These are phyloP conservation scores for Phytophthora constricta DNA, from an alignment of 352 stramenopile genomes.

Conservation along the genomic window DNA sequence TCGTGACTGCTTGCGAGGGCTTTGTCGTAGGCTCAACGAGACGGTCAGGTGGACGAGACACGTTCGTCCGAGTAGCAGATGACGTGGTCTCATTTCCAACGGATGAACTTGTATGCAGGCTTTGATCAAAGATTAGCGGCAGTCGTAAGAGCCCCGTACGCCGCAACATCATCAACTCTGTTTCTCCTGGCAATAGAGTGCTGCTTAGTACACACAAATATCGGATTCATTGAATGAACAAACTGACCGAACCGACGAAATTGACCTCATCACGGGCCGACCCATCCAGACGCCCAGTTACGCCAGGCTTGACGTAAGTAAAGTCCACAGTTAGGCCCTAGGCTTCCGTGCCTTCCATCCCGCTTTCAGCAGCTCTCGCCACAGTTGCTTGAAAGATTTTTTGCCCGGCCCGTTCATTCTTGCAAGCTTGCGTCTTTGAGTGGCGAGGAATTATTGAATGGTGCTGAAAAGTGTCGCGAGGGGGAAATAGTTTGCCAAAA, in stretches of 20 bases:
- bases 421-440: background rate
- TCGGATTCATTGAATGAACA: background rate
- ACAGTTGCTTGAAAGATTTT: background rate
- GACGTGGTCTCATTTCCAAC: no score
- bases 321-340: background rate
- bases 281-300: conserved; percentile 7
- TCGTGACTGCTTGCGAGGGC: no score
- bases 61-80: no score
- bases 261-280: background rate
- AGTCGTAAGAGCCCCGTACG: background rate
- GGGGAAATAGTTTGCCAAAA: background rate
- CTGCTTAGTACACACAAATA: background rate
- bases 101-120: background rate
- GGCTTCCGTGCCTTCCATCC: background rate
- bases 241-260: conserved; percentile 2
- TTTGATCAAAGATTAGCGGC: background rate
- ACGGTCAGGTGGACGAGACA: no score
- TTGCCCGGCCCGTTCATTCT: background rate
- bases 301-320: conserved; percentile 8
- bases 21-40: no score
- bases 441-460: no score
- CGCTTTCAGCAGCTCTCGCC: background rate
- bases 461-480: background rate
- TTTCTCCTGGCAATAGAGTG: background rate
- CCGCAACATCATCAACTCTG: conserved; percentile 1